Evolutionary conservation across 169 alveolate genomes (phyloP).

Genomic region (Blepharisma undulans): DNA sequence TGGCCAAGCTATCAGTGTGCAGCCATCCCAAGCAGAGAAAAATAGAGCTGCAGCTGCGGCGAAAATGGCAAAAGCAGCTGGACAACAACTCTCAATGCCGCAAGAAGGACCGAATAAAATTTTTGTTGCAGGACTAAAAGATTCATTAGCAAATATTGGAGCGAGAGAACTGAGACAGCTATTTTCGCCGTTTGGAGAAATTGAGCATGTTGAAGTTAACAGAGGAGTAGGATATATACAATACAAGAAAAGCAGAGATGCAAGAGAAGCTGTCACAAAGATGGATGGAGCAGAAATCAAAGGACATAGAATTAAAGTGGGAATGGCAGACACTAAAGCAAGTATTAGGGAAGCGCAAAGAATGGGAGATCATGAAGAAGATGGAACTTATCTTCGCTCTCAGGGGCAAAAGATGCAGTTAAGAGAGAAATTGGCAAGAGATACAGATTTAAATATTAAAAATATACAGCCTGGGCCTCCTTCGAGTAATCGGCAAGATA

Average conservation of each 20-base stretch:
- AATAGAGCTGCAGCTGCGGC: conserved; percentile 97
- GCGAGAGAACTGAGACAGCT: conserved; percentile 90
- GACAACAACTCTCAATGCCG: conserved; percentile 71
- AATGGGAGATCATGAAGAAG: conserved; percentile 15
- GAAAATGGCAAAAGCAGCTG: conserved; percentile 74
- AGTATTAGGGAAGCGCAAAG: conserved; percentile 4
- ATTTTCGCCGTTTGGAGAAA: conserved; percentile 95
- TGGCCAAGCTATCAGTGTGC: conserved; percentile 91
- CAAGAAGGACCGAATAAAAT: conserved; percentile 89
- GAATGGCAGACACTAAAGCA: conserved; percentile 42
- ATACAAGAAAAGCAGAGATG: conserved; percentile 92
- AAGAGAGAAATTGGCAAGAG: not conserved
- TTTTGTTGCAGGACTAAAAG: conserved; percentile 93
- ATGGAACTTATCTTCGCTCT: not conserved
- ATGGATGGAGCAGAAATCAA: conserved; percentile 94
- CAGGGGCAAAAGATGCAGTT: not conserved
- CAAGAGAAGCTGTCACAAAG: conserved; percentile 93
- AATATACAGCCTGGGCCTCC: not conserved
- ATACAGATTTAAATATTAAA: not conserved
- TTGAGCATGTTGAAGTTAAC: conserved; percentile 90
- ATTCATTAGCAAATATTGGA: conserved; percentile 80
- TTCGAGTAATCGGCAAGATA: not conserved
- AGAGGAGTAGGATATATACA: conserved; percentile 92
- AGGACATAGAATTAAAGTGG: conserved; percentile 90
- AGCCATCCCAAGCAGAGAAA: conserved; percentile 98